Base-by-base conservation (phyloP, 352 stramenopile species). In the Stephanocyclus meneghinianus region DNA sequence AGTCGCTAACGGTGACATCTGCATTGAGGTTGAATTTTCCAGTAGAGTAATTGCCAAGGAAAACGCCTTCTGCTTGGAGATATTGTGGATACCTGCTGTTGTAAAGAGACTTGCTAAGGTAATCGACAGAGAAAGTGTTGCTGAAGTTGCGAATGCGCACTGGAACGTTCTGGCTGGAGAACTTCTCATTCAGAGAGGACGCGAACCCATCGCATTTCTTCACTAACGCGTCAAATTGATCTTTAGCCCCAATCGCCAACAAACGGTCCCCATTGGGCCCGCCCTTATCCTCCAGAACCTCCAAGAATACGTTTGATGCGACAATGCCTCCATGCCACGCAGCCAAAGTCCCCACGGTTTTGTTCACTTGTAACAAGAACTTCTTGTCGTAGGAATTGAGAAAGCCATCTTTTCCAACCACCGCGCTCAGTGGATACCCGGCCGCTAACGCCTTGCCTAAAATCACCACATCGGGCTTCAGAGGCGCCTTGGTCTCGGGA, bases 1-100 rank as follows among this genome's bases (percentile, higher is more conserved):
- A 76, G 68, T 87, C 80, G 16, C 50, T 40, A 10, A 32, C 44
- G 29, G 76, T 82, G 32, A 61, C 26, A 40, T 87, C 80, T 18
- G 67, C 71, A 64, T 66, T 82, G 0, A 87, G 37, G 48, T 87
- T 87, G 59, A 84, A 87, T 42, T 87, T 87, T 30, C 80, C 80
- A 64, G 80, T 87, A 1, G 80, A 87, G 57, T 87, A 87, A 32
- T 87, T 87, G 16, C 80, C 80, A 48, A 87, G 76, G 59, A 80
- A 87, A n/a, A 87, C 61, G 15, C 71, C 72, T 45, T 87, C 80
- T 1, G 80, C 80, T 5, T 84, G 66, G 0, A 87, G 26, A 48
- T 87, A 87, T 76, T 87, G 80, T 7, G 80, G 80, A 40, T 78
- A 87, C 4, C 80, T 55, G 44, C 76, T 82, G 59, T 87, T 87